Evolutionary conservation across 139 green algal species (phyloP), one percentile per base, ranked within the genome.

Genomic region (Gonium pectorale): DNA sequence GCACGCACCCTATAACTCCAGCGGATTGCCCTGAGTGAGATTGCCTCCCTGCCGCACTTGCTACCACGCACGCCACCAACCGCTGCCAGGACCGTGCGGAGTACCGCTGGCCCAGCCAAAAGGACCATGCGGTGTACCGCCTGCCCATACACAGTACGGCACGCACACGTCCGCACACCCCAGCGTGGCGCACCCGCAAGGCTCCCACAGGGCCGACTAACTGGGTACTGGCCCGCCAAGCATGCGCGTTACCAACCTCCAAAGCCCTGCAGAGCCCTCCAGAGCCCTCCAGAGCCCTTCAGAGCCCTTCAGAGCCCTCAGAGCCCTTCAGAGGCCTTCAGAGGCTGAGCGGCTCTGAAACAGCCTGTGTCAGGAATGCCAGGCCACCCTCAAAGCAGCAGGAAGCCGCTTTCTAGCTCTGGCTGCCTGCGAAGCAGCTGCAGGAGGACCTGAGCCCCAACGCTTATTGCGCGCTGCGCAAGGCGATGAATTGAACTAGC

Each of bases 321-420:
- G n/a, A n/a, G n/a, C n/a, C n/a, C n/a, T 66, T 35, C 27, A 66
- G 64, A 71, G 35, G 35, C 64, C 37, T 71, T 35, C 40, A 74
- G 67, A 74, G 67, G 13, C 67, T 31, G 67, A 52, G 40, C 67
- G 31, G 67, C 67, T 74, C 67, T 49, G 67, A 40, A 67, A 67
- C n/a, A 74, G 67, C n/a, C 67, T 43, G 37, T 52, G 38, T 54
- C 40, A 56, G 67, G 67, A 56, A 74, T 74, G 38, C 67, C 67
- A 74, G 40, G 54, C 40, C 67, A 74, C 67, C 67, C 67, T 74
- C 38, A 56, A 74, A 51, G 67, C 67, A 54, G 40, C 67, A 54
- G 40, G 29, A 67, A 37, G 22, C 8, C 26, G 29, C 60, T 24
- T n/a, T n/a, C n/a, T n/a, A n/a, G n/a, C 15, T 71, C 64, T 71